Conservation (phyloP, 1,284 basidiomycete species). For the Entoloma clypeatum region DNA sequence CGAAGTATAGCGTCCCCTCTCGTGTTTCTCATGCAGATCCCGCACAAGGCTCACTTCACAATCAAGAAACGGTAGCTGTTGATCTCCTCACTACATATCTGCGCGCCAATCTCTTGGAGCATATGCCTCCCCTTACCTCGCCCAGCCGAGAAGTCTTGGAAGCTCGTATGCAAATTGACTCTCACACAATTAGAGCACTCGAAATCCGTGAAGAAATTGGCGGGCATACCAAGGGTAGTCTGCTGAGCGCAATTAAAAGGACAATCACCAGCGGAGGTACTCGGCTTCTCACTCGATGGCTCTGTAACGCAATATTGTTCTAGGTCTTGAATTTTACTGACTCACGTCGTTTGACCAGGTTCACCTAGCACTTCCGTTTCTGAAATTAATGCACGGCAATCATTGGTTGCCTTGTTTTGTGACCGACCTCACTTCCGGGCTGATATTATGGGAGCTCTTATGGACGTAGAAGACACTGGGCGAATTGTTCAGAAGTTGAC, state of each 20-base stretch:
- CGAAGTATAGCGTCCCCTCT: too few species aligned
- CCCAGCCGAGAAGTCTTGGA: conserved; percentile 58
- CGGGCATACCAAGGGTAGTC: conserved; percentile 71
- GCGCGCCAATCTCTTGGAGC: conserved; percentile 69
- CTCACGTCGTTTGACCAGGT: conserved; percentile 40
- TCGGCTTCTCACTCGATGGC: conserved; percentile 70
- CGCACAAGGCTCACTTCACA: too few species aligned
- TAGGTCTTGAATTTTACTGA: conserved; percentile 1
- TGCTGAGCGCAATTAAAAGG: conserved; percentile 75
- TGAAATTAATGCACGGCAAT: conserved; percentile 74
- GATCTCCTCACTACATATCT: conserved; percentile 69
- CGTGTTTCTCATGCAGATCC: conserved; percentile 23
- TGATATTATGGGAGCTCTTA: conserved; percentile 62
- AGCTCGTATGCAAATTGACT: conserved; percentile 85
- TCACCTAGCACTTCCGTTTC: conserved; percentile 79
- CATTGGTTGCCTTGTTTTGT: conserved; percentile 76
- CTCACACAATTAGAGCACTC: conserved; percentile 84
- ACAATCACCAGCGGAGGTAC: conserved; percentile 82
- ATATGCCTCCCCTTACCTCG: conserved; percentile 64
- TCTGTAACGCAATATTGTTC: conserved; percentile 49
- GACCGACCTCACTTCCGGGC: conserved; percentile 60
- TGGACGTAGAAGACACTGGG: conserved; percentile 65
- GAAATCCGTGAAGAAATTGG: conserved; percentile 80
- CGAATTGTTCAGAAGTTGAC: conserved; percentile 81
- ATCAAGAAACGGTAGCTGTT: conserved; percentile 60